These are phyloP conservation scores for Lasiosphaeria miniovina DNA, from an alignment of 495 filamentous ascomycete species.

Conservation along the genomic window DNA sequence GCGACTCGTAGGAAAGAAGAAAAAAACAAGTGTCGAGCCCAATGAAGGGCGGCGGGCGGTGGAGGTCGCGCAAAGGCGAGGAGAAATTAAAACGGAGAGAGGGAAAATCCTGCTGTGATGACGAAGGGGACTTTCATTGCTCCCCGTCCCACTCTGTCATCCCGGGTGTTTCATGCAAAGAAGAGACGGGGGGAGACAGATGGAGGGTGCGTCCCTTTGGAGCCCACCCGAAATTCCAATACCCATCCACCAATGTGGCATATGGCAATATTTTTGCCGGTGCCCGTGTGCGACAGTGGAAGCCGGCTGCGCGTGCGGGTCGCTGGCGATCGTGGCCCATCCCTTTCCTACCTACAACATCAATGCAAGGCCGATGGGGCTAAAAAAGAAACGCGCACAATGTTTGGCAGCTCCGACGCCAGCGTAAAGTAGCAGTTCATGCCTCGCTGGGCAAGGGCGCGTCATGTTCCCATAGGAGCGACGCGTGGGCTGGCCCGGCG, in stretches of 20 bases:
- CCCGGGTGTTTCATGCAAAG: slow-evolving; percentile 25
- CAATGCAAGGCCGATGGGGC: slow-evolving; percentile 2
- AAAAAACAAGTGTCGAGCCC: background rate
- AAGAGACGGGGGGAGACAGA: no score
- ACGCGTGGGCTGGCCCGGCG: background rate
- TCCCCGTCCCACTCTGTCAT: slow-evolving; percentile 20
- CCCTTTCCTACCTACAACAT: background rate
- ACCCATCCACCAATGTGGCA: background rate
- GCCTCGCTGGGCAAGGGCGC: background rate
- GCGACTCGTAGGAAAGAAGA: background rate
- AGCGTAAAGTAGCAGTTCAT: slow-evolving; percentile 1
- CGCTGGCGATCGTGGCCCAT: slow-evolving; percentile 2
- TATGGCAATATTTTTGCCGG: slow-evolving; percentile 16
- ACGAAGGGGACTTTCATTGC: background rate
- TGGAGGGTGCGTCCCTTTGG: no score
- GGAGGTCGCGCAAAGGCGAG: background rate
- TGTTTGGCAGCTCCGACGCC: background rate
- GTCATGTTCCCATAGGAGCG: background rate
- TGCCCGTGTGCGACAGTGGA: background rate
- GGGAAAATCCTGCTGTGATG: background rate
- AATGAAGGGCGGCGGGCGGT: background rate
- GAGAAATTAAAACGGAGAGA: no score
- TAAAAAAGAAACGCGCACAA: background rate
- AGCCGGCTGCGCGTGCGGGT: background rate
- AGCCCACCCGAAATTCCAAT: no score